Base-by-base conservation (phyloP, 331 rosid species). In the Malus hybrid region DNA sequence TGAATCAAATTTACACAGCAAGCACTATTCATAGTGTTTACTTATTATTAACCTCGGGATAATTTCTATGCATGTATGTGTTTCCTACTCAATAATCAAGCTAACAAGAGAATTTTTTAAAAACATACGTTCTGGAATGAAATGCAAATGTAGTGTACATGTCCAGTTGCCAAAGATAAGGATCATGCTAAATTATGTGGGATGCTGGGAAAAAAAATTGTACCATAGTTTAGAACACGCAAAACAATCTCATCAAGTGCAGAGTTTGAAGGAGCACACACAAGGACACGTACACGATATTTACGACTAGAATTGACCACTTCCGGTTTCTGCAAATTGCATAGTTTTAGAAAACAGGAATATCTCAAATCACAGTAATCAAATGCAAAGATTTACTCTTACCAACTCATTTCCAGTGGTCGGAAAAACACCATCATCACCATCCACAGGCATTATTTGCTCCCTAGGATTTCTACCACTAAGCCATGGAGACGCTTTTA, bases 191-290 rank as follows among this genome's bases (percentile, higher is more conserved):
- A 63, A 73, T 44, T 67, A 20, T 22, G 29, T 44, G 16, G 14
- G 32, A 69, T 68, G 42, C 64, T 62, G 66, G 70, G 19, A 7
- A 57, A 69, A 67, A 76, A 74, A 73, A 73, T 57, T 44, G 30
- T 88, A 94, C 98, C 97, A 53, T 86, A 87, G 81, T 83, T 87
- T 63, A 86, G 82, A 84, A 94, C 93, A 46, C 98, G 96, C 86
- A 91, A 72, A 65, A 91, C 96, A 86, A 91, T 91, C 88, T 93
- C 98, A 80, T 93, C 98, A 4, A 93, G 90, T 30, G 98, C 98
- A 75, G 98, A 91, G 79, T 93, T 93, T 73, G 97, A 94, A 70
- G 96, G 97, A 69, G 98, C 98, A 6, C 97, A 94, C 33, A 94
- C 97, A 70, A 94, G 88, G 67, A 91, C 96, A 56, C 93, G 87